Percentiles rank a stretch among this genome's conserved stretches.
These are phyloP conservation scores for Harringtonia aguacate DNA, from an alignment of 2,329 filamentous ascomycete genomes.

Conservation along the genomic window DNA sequence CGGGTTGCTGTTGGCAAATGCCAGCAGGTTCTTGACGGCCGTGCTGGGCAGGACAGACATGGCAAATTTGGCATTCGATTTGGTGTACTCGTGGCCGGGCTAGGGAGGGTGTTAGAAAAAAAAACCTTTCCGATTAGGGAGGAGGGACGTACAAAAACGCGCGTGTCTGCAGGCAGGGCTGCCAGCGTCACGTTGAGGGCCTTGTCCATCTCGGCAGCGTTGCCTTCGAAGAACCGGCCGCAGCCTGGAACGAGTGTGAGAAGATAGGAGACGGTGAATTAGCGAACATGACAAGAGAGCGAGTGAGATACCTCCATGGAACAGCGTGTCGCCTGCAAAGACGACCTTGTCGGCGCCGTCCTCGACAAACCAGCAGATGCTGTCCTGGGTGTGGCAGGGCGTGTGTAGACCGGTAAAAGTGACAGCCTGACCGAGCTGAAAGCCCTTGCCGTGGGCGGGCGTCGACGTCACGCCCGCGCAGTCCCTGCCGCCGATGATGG, in stretches of 20 bases:
- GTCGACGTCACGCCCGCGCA: slow-evolving; percentile 66
- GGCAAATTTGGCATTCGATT: slow-evolving; percentile 84
- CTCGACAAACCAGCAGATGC: slow-evolving; percentile 89
- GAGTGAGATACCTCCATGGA: slow-evolving; percentile 74
- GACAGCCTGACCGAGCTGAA: slow-evolving; percentile 72
- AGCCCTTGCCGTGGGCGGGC: slow-evolving; percentile 63
- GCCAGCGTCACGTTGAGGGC: slow-evolving; percentile 81
- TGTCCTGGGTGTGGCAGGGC: slow-evolving; percentile 96
- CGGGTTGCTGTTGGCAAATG: slow-evolving; percentile 67
- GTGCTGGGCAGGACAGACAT: slow-evolving; percentile 64
- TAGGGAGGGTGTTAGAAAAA: slow-evolving; percentile 23
- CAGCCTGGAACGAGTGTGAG: slow-evolving; percentile 49
- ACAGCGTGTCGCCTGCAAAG: slow-evolving; percentile 93
- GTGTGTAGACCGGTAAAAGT: slow-evolving; percentile 82
- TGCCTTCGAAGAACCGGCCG: slow-evolving; percentile 92
- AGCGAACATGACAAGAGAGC: too few relatives aligned
- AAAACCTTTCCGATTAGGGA: not conserved
- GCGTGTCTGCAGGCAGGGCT: slow-evolving; percentile 76
- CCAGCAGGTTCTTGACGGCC: slow-evolving; percentile 64
- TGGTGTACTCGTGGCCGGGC: slow-evolving; percentile 98
- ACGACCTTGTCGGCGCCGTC: slow-evolving; percentile 67
- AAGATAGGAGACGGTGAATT: not conserved
- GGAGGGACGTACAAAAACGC: slow-evolving; percentile 62
- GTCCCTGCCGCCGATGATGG: slow-evolving; percentile 80
- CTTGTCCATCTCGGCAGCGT: slow-evolving; percentile 79